These are phyloP conservation scores for Bryoerythrophyllum caledonicum DNA, from an alignment of 225 moss, liverwort and hornwort species.

Conservation along the genomic window DNA sequence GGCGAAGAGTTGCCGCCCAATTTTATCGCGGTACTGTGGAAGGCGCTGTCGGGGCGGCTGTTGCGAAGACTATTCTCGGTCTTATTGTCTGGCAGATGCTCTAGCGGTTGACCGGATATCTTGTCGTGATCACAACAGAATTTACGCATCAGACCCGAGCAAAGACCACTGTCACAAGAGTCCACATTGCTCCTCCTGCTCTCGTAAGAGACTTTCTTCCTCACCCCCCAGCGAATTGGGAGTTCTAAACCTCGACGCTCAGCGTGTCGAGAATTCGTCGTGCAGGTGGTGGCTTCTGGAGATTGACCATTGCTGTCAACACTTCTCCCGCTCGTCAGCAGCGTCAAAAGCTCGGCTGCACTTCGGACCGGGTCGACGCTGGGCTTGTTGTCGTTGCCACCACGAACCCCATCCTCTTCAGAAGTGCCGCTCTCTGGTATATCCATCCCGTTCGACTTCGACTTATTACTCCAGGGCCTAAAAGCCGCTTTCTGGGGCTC, in stretches of 20 bases:
- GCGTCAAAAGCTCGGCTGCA: conserved; percentile 56
- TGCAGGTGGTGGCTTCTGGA: conserved; percentile 11
- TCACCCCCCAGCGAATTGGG: conserved; percentile 62
- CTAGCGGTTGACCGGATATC: background rate
- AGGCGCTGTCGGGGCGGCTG: conserved; percentile 11
- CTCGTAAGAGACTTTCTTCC: conserved; percentile 56
- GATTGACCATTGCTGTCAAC: conserved; percentile 15
- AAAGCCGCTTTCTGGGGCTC: conserved; percentile 1
- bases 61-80: background rate
- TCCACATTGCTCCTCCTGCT: conserved; percentile 39
- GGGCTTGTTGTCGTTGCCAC: conserved; percentile 21
- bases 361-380: conserved; percentile 35
- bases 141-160: conserved; percentile 27
- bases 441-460: conserved; percentile 21
- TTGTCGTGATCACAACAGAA: conserved; percentile 24
- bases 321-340: conserved; percentile 27
- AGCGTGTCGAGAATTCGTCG: conserved; percentile 7
- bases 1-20: conserved; percentile 23
- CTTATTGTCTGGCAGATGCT: conserved; percentile 11
- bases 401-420: conserved; percentile 31
- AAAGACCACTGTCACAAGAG: conserved; percentile 44
- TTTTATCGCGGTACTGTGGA: conserved; percentile 14
- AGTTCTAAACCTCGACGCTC: conserved; percentile 9
- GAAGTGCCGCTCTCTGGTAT: conserved; percentile 42
- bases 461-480: conserved; percentile 29